A percentile compares a stretch with the other conserved stretches of the same genome.
Conservation (phyloP, 768 basidiomycete genomes). For the Lentinula edodes region DNA sequence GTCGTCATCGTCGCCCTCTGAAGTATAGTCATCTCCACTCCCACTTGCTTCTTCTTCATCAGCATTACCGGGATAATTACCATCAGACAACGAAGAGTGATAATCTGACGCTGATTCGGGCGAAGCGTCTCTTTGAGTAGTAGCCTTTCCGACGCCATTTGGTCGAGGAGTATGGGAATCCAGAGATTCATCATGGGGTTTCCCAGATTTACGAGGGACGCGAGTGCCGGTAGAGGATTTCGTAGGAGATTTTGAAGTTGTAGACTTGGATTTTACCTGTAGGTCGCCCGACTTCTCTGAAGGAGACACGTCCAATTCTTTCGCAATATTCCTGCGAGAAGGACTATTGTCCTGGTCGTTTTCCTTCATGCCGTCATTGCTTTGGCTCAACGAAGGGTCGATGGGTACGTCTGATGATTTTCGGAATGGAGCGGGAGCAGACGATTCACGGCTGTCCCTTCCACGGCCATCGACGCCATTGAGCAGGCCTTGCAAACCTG, state of each 20-base stretch:
- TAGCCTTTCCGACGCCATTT: neutral
- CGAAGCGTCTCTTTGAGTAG: neutral
- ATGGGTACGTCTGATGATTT: neutral
- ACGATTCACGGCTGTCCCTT: neutral
- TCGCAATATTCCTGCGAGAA: neutral
- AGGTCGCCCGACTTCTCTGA: no score
- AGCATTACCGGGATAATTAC: neutral
- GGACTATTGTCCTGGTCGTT: neutral
- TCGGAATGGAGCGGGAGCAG: neutral
- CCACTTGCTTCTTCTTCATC: neutral
- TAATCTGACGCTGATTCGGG: neutral
- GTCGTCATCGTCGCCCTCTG: slow-evolving; percentile 1
- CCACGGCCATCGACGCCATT: slow-evolving; percentile 5
- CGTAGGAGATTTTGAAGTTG: neutral
- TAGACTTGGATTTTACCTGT: neutral
- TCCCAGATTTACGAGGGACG: neutral
- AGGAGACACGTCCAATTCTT: neutral
- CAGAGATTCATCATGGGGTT: neutral
- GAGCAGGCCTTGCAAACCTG: neutral
- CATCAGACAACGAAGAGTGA: neutral
- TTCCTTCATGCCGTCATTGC: neutral
- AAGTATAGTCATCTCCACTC: neutral
- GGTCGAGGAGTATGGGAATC: neutral
- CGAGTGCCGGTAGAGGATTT: neutral
- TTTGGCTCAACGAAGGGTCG: neutral